phyloP scores from a whole-genome alignment of 2,329 filamentous ascomycete species.

The Ophiostoma triangulosporum region DNA sequence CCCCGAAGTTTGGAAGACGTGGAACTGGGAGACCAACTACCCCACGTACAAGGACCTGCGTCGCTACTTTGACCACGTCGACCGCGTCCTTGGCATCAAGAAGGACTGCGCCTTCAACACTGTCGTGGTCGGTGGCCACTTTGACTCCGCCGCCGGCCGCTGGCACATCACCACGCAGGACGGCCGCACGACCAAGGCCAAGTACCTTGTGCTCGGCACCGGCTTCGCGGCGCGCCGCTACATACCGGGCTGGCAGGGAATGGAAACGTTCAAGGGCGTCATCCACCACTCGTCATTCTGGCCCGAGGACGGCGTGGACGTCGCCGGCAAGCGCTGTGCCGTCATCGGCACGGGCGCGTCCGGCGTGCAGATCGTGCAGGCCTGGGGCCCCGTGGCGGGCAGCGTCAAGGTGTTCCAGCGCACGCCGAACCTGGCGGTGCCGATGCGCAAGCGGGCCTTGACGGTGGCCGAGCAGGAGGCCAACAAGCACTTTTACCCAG shows the following conservation, averaged over 20 bases:
- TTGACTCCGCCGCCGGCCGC: slow-evolving; percentile 30
- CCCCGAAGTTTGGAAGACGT: slow-evolving; percentile 38
- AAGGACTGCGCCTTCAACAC: slow-evolving; percentile 45
- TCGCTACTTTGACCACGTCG: slow-evolving; percentile 45
- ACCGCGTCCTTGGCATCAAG: slow-evolving; percentile 38
- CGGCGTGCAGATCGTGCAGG: slow-evolving; percentile 51
- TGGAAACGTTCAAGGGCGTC: slow-evolving; percentile 44
- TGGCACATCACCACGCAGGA: slow-evolving; percentile 37
- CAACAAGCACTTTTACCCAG: slow-evolving; percentile 29
- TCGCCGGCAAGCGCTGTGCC: slow-evolving; percentile 43
- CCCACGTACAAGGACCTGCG: slow-evolving; percentile 38
- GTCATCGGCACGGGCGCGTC: slow-evolving; percentile 53
- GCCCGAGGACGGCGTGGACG: slow-evolving; percentile 42
- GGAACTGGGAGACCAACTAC: slow-evolving; percentile 42
- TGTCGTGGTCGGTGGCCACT: slow-evolving; percentile 37
- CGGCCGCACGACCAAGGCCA: slow-evolving; percentile 34
- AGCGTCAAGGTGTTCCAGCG: slow-evolving; percentile 49
- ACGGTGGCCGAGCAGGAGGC: slow-evolving; percentile 36
- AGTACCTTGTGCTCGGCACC: slow-evolving; percentile 38
- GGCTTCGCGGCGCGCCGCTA: slow-evolving; percentile 48
- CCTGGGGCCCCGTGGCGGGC: slow-evolving; percentile 38
- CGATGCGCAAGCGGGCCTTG: slow-evolving; percentile 40
- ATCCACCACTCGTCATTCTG: slow-evolving; percentile 48
- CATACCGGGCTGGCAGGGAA: slow-evolving; percentile 45
- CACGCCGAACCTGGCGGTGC: slow-evolving; percentile 51